These are phyloP conservation scores for Kewa caespitosa DNA, from an alignment of 179 eudicot genomes.

Conservation along the genomic window DNA sequence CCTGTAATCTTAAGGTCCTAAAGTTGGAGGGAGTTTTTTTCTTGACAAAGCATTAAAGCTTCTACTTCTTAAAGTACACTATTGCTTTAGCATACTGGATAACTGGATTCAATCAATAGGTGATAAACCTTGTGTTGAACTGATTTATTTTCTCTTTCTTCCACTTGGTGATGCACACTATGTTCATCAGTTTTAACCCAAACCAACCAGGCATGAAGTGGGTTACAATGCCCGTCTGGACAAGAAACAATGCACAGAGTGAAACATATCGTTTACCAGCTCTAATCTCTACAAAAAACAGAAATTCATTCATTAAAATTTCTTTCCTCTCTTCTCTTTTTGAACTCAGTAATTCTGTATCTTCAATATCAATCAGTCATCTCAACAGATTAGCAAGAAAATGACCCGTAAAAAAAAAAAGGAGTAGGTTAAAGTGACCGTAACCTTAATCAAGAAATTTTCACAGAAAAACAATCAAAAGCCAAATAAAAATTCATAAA, in stretches of 20 bases:
- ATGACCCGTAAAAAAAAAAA: background rate
- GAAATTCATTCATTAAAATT: background rate
- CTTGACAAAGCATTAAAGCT: too few species aligned
- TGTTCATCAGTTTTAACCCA: background rate
- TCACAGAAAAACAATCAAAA: background rate
- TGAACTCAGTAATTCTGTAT: background rate
- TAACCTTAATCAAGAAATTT: background rate
- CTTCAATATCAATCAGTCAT: background rate
- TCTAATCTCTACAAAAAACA: background rate
- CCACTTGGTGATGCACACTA: background rate
- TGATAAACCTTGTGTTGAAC: too few species aligned
- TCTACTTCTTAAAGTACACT: too few species aligned
- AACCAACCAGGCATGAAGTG: too few species aligned
- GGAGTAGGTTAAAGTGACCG: too few species aligned
- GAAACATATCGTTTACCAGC: background rate
- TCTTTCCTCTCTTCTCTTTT: background rate
- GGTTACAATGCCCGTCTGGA: background rate
- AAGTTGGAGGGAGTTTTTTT: background rate
- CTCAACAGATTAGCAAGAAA: background rate
- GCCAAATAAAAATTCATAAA: constrained; percentile 1
- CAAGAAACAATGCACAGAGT: background rate
- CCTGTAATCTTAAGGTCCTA: background rate
- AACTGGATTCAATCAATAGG: too few species aligned
- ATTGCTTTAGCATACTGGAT: too few species aligned
- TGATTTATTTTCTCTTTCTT: too few species aligned